phyloP scores from a whole-genome alignment of 345 rosid species.

The Heritiera littoralis region DNA sequence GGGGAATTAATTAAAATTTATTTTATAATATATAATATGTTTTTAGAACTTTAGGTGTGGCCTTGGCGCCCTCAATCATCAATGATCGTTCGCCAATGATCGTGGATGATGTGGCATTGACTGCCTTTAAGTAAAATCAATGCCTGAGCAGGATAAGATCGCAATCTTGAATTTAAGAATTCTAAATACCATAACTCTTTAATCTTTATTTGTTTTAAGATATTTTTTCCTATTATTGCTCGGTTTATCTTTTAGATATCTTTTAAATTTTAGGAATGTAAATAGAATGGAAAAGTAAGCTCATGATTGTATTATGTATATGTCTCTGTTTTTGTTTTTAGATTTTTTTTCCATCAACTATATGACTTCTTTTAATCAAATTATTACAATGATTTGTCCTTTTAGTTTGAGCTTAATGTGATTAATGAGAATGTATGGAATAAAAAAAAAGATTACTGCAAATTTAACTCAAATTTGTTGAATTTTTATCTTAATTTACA shows the following conservation, averaged over 20 bases:
- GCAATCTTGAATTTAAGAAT: no score
- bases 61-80: no score
- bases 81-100: no score
- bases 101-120: no score
- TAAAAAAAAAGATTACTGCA: not conserved
- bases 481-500: not conserved
- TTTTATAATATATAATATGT: no score
- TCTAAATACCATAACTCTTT: not conserved
- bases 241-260: not conserved
- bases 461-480: not conserved
- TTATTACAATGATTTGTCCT: not conserved
- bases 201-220: not conserved
- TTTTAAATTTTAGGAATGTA: not conserved
- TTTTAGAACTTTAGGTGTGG: no score
- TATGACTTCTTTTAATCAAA: not conserved
- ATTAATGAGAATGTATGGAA: not conserved
- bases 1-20: no score
- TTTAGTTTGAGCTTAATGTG: no score
- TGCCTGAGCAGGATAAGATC: no score
- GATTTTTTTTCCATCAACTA: not conserved
- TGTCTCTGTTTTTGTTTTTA: not conserved
- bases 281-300: slow-evolving; percentile 2
- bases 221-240: no score
- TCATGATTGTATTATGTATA: not conserved
- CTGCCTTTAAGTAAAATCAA: no score